Base-by-base conservation (phyloP, 1,284 basidiomycete species). In the Hortiboletus rubellus region DNA sequence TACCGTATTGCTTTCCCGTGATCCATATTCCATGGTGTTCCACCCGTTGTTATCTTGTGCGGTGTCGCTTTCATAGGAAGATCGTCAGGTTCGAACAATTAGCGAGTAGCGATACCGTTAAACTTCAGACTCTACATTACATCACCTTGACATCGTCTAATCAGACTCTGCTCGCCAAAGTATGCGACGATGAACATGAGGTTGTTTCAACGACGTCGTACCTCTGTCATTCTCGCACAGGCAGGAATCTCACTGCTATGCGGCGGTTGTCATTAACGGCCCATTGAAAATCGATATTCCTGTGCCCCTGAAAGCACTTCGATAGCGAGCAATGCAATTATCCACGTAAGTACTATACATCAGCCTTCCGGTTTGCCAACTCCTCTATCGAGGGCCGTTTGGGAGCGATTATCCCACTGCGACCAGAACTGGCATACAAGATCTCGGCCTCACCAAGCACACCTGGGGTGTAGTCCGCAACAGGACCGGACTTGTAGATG, bases 341-440 rank as follows among this genome's bases (percentile, higher is more conserved):
- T 70, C 37, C 46, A 31, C 34, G 55, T 48, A 46, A 60, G 52
- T 72, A 68, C 52, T 61, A 73, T 73, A 73, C 64, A 67, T 50
- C 64, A 38, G 53, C 46, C 60, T 58, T 60, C 53, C 37, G 61
- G 27, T 36, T 40, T 43, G 60, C 55, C 55, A 55, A 22, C 42
- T 63, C 70, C 46, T 60, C 70, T 57, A 59, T 54, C 38, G 66
- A 59, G 0, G 50, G 68, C 12, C 71, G 70, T 54, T 61, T 72
- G 36, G 72, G 70, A 34, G 69, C 70, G 17, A 60, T 17, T 30
- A 62, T 63, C 34, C 70, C 71, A 48, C 76, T 76, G 51, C 76
- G 73, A 22, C 83, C 85, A 5, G 84, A 81, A 67, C 87, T 87
- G 57, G 79, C 85, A 66, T 88, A 87, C 66, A 84, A 73, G 54